phyloP scores from a whole-genome alignment of 2,329 filamentous ascomycete genomes.

The Ophiobolus disseminans region DNA sequence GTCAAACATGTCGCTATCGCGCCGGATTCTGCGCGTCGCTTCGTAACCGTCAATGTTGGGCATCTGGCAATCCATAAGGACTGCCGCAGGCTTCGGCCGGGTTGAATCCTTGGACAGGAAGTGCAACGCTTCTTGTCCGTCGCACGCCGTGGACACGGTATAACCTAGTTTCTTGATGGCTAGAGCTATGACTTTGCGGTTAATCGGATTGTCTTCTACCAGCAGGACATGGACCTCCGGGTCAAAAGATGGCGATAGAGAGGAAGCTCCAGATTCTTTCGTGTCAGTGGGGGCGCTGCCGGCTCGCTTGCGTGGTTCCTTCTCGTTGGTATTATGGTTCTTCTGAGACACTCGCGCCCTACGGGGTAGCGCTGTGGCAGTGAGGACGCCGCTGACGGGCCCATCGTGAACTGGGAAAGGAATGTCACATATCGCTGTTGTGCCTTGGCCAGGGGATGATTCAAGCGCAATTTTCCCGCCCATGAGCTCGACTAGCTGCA shows the following conservation, averaged over 20 bases:
- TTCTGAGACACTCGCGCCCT: not conserved
- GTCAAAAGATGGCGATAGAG: not conserved
- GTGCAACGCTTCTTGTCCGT: constrained; percentile 34
- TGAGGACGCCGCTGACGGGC: not conserved
- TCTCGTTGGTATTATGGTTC: too few species aligned
- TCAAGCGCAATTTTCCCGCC: constrained; percentile 45
- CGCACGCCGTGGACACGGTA: constrained; percentile 23
- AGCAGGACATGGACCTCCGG: constrained; percentile 30
- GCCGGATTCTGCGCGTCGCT: constrained; percentile 34
- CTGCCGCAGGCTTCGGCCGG: constrained; percentile 17
- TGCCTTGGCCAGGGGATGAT: constrained; percentile 61
- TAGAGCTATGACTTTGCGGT: constrained; percentile 37
- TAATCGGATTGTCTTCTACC: constrained; percentile 47
- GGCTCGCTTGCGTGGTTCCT: too few species aligned
- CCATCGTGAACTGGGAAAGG: constrained; percentile 7
- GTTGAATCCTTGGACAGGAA: constrained; percentile 21
- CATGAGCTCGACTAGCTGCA: constrained; percentile 44
- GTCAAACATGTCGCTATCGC: constrained; percentile 59
- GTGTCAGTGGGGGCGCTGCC: too few species aligned
- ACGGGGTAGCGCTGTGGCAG: not conserved
- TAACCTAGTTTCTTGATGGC: constrained; percentile 29
- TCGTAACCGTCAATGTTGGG: constrained; percentile 40
- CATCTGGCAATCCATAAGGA: constrained; percentile 45
- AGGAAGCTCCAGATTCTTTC: not conserved
- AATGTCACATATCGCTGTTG: constrained; percentile 75